Base-by-base conservation (phyloP, 805 yeast species). In the Pichia nanzhaoensis region DNA sequence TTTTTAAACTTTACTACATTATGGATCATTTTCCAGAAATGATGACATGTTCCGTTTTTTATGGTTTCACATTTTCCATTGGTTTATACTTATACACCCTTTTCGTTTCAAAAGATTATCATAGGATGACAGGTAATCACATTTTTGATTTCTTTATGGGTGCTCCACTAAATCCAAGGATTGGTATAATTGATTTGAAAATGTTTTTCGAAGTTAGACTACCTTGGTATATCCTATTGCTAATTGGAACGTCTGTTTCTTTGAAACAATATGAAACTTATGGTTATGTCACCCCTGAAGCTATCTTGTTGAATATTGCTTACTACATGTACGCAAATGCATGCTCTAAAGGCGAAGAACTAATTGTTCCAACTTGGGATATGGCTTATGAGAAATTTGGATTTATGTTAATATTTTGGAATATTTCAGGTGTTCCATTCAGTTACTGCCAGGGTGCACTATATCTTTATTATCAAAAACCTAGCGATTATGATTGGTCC, bases 351-450 rank as follows among this genome's bases (percentile, higher is more conserved):
- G 99, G 98, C 56, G 99, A 93, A 68, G 98, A 93, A 64, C 72
- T 91, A 57, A 93, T 93, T 63, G 95, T 90, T 51, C 96, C 98
- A 56, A 85, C 96, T 17, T 93, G 99, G 98, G 99, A 93, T 66
- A 91, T 93, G 97, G 96, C 95, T 28, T 93, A 93, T 66, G 99
- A 93, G 66, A 93, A 93, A 69, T 93, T 93, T 58, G 99, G 99
- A n/a, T 93, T 93, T 73, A 90, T 93, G 98, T 77, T 93, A 54
- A 80, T 90, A 56, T 93, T 93, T 74, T 93, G 99, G 99, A 93
- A 93, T 70, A 88, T 93, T 64, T 96, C 97, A 28, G 99, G 99
- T 58, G 99, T 93, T 35, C 99, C 99, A 40, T 93, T 82, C 79
- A 91, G 98, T 36, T 93, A 93, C 71, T 88, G 97, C 67, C 96